These are phyloP conservation scores for Schizophyllum commune DNA, from an alignment of 1,284 basidiomycete species.

Conservation along the genomic window DNA sequence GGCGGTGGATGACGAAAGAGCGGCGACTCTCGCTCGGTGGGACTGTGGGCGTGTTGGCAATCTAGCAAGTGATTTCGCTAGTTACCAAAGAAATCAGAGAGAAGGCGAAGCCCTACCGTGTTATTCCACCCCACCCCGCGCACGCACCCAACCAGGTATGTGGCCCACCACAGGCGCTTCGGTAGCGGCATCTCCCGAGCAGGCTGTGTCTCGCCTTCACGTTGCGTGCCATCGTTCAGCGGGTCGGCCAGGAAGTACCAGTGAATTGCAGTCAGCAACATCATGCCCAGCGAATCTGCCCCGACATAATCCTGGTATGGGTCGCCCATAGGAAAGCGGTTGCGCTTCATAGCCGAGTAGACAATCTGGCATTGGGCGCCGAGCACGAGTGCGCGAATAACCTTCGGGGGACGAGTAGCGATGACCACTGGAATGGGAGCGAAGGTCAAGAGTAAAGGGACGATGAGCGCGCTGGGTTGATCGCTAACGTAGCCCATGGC, in stretches of 20 bases:
- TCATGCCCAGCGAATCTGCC: not conserved
- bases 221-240: not conserved
- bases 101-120: not conserved
- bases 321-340: not conserved
- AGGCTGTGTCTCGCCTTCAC: not conserved
- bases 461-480: too few species aligned
- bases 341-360: not conserved
- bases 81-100: not conserved
- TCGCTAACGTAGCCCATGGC: too few species aligned
- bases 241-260: not conserved
- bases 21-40: not conserved
- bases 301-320: too few species aligned
- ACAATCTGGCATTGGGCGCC: not conserved
- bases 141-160: not conserved
- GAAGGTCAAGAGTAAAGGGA: too few species aligned
- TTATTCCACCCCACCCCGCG: slow-evolving; percentile 7
- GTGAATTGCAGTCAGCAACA: not conserved
- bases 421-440: not conserved
- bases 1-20: not conserved
- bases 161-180: slow-evolving; percentile 2
- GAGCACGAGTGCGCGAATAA: not conserved
- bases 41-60: not conserved
- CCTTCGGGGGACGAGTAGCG: not conserved
- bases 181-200: not conserved
- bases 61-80: not conserved